Conservation (phyloP, 345 rosid genomes). For the Lepidium didymum region DNA sequence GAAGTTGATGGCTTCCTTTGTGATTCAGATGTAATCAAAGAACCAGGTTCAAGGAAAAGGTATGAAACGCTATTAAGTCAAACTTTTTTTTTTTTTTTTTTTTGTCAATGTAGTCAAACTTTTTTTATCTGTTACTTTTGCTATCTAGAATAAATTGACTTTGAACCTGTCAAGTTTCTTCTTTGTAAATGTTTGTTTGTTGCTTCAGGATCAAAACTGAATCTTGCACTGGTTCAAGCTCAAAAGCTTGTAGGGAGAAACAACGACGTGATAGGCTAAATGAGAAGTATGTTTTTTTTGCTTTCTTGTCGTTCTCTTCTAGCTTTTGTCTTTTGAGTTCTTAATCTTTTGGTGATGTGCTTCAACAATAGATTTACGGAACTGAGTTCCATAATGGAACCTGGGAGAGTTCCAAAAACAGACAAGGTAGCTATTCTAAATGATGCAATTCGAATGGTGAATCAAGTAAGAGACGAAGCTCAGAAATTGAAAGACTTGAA, state of each 20-base stretch:
- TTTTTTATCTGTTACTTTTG: not conserved
- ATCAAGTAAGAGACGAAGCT: slow-evolving; percentile 59
- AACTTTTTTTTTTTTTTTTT: not conserved
- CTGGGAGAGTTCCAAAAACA: slow-evolving; percentile 80
- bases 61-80: slow-evolving; percentile 11
- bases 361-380: slow-evolving; percentile 60
- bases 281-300: slow-evolving; percentile 58
- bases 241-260: slow-evolving; percentile 97
- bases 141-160: not conserved
- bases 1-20: slow-evolving; percentile 64
- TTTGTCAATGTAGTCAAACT: no score
- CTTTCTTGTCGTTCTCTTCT: not conserved
- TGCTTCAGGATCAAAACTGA: slow-evolving; percentile 44
- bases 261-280: slow-evolving; percentile 86
- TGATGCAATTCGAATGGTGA: slow-evolving; percentile 72
- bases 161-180: not conserved
- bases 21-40: slow-evolving; percentile 66
- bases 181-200: not conserved
- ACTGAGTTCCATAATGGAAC: slow-evolving; percentile 65
- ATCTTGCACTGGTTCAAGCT: slow-evolving; percentile 51
- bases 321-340: not conserved
- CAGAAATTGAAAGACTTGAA: slow-evolving; percentile 73
- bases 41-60: slow-evolving; percentile 76
- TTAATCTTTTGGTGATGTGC: not conserved
- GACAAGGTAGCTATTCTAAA: slow-evolving; percentile 78